These are phyloP conservation scores for Acacia acuminata DNA, from an alignment of 306 rosid species.

Conservation along the genomic window DNA sequence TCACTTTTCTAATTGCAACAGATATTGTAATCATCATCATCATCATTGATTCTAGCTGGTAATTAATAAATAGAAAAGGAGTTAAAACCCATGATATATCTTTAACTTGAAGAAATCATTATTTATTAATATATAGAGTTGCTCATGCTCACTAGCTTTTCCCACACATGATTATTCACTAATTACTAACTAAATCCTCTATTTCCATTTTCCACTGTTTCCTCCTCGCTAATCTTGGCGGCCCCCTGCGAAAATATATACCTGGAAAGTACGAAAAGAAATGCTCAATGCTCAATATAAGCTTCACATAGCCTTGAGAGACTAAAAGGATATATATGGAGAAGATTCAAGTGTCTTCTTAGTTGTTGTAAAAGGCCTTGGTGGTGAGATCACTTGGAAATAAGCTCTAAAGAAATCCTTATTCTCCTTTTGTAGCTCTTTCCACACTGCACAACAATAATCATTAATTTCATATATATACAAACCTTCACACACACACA, in stretches of 20 bases:
- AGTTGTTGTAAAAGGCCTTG: slow-evolving; percentile 47
- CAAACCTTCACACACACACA: not conserved
- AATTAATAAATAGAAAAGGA: not conserved
- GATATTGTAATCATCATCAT: not conserved
- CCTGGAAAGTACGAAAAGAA: slow-evolving; percentile 48
- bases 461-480: not conserved
- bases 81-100: slow-evolving; percentile 5
- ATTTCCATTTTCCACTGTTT: slow-evolving; percentile 41
- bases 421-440: slow-evolving; percentile 90
- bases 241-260: slow-evolving; percentile 41
- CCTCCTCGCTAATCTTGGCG: slow-evolving; percentile 40
- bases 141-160: not conserved
- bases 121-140: not conserved
- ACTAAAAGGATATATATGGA: not conserved
- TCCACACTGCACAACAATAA: slow-evolving; percentile 70
- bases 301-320: not conserved
- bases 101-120: not conserved
- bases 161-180: slow-evolving; percentile 1
- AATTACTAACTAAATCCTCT: not conserved
- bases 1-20: not conserved
- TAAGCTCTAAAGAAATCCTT: slow-evolving; percentile 76
- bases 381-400: slow-evolving; percentile 51
- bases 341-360: slow-evolving; percentile 31
- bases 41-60: not conserved
- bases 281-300: not conserved